Evolutionary conservation across 345 rosid species (phyloP).

Genomic region (Orychophragmus violaceus): DNA sequence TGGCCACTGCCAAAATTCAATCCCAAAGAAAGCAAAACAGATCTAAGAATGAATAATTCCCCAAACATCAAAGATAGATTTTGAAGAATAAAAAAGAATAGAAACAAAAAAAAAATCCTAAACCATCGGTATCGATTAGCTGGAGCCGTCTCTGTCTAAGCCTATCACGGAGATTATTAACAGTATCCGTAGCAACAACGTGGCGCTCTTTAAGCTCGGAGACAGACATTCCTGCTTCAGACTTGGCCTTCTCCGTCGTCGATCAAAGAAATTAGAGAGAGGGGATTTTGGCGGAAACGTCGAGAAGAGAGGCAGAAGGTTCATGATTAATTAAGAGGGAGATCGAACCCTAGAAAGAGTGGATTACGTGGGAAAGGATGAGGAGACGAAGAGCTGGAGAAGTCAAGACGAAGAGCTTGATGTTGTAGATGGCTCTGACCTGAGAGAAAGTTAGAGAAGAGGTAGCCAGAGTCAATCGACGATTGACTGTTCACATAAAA

Average conservation of each 20-base stretch:
- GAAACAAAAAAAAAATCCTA: no score
- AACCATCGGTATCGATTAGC: conserved; percentile 64
- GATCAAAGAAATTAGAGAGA: background rate
- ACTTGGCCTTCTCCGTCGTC: conserved; percentile 4
- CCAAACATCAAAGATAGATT: no score
- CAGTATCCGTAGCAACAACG: conserved; percentile 57
- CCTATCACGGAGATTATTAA: conserved; percentile 56
- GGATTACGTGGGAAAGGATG: conserved; percentile 12
- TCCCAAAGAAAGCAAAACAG: conserved; percentile 9
- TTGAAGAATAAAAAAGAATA: no score
- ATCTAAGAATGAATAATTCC: conserved; percentile 17
- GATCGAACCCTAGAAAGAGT: background rate
- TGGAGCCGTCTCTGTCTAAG: conserved; percentile 75
- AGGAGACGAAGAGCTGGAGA: background rate
- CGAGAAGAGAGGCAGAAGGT: conserved; percentile 17
- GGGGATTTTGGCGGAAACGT: no score
- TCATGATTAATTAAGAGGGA: background rate
- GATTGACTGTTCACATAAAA: background rate
- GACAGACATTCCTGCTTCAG: conserved; percentile 55
- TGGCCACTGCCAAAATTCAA: conserved; percentile 51
- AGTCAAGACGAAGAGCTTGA: conserved; percentile 13
- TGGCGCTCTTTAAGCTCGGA: conserved; percentile 89
- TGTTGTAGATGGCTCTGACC: conserved; percentile 24
- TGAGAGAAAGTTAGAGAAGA: background rate
- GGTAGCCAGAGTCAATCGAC: no score